Conservation (phyloP, 1,284 basidiomycete genomes). For the Meira miltonrushii region DNA sequence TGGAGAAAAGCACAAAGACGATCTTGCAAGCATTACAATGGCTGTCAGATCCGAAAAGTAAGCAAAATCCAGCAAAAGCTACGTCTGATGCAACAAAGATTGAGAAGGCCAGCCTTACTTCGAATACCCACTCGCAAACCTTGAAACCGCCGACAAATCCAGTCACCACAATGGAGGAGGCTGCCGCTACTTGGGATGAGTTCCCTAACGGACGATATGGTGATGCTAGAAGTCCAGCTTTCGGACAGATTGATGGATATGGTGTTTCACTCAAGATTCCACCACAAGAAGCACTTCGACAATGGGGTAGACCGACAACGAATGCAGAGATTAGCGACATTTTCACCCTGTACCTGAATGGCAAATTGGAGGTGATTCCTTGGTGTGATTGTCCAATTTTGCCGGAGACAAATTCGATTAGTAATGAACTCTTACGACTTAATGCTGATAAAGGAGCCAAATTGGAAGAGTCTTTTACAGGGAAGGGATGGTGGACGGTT, state of each 20-base stretch:
- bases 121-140: background rate
- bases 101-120: background rate
- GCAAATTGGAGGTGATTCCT: conserved; percentile 68
- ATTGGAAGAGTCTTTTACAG: background rate
- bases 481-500: conserved; percentile 76
- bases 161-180: background rate
- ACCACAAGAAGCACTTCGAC: conserved; percentile 63
- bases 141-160: background rate
- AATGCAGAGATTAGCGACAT: conserved; percentile 69
- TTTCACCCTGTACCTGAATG: conserved; percentile 72
- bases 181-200: conserved; percentile 38
- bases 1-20: conserved; percentile 90
- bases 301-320: conserved; percentile 76
- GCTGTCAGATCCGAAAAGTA: background rate
- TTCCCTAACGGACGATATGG: conserved; percentile 51
- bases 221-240: conserved; percentile 48
- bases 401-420: conserved; percentile 75
- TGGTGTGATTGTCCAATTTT: conserved; percentile 84
- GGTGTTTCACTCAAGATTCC: conserved; percentile 50
- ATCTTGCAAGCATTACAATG: conserved; percentile 60
- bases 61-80: background rate
- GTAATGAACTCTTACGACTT: conserved; percentile 70
- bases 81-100: background rate
- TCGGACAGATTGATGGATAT: conserved; percentile 51
- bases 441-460: conserved; percentile 51